Evolutionary conservation across 495 filamentous ascomycete species (phyloP).

Genomic region (Neurospora tetraspora): DNA sequence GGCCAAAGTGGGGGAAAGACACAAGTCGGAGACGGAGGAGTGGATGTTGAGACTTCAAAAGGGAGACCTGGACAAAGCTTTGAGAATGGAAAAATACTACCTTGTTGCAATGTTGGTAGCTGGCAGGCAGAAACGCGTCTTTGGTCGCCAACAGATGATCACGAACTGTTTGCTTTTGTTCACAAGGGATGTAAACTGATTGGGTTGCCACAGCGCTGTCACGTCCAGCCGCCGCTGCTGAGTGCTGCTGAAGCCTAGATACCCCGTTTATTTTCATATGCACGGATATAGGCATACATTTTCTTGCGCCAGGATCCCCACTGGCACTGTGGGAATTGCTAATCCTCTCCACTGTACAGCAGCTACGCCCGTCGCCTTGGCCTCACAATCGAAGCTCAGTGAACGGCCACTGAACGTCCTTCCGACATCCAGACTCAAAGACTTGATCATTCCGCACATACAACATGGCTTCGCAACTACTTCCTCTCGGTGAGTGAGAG

Average conservation of each 20-base stretch:
- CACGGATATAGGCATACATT: not conserved
- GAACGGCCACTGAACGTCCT: not conserved
- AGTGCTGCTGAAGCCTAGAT: not conserved
- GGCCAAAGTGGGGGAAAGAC: not conserved
- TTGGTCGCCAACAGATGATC: not conserved
- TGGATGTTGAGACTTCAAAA: not conserved
- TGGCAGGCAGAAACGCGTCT: not conserved
- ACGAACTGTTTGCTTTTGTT: not conserved
- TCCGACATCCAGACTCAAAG: not conserved
- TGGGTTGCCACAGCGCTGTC: not conserved
- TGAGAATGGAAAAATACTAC: not conserved
- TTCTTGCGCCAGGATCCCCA: not conserved
- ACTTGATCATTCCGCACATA: slow-evolving; percentile 1
- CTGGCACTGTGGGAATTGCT: not conserved
- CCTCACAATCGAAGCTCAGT: not conserved
- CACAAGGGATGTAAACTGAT: not conserved
- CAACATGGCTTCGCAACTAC: slow-evolving; percentile 68
- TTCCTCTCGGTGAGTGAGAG: slow-evolving; percentile 54
- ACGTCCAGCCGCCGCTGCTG: not conserved
- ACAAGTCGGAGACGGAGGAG: not conserved
- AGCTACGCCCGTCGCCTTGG: not conserved
- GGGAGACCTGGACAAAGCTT: too few species aligned
- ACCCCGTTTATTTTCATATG: not conserved
- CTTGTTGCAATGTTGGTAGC: not conserved
- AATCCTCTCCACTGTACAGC: not conserved